Conservation (phyloP, 139 green algal species). For the Microglena sp. region DNA sequence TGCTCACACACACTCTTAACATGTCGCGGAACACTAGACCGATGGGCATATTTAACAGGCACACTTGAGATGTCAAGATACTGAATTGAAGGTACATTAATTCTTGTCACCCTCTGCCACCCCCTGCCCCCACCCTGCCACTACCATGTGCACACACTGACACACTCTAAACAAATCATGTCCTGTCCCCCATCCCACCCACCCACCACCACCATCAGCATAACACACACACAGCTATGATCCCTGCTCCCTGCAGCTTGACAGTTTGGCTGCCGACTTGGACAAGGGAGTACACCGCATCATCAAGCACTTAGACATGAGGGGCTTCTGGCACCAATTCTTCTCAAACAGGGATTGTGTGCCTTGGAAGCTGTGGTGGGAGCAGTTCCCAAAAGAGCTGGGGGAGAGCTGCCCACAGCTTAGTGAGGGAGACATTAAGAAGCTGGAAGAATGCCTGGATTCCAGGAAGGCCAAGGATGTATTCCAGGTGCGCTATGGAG, state of each 20-base stretch:
- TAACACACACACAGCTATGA: not conserved
- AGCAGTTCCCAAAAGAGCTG: not conserved
- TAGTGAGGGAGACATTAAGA: not conserved
- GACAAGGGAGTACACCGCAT: not conserved
- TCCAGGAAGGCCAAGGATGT: not conserved
- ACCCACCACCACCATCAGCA: too few species aligned
- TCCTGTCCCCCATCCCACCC: too few species aligned
- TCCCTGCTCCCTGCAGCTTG: not conserved
- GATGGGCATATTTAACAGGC: too few species aligned
- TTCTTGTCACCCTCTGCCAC: too few species aligned
- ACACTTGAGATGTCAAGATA: too few species aligned
- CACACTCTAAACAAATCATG: too few species aligned
- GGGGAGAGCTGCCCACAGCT: not conserved
- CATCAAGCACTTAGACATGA: constrained; percentile 1
- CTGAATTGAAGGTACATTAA: too few species aligned
- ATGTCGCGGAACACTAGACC: too few species aligned
- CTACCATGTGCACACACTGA: too few species aligned
- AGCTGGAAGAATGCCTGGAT: not conserved
- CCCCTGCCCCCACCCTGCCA: too few species aligned
- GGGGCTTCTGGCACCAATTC: not conserved
- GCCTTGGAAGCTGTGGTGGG: not conserved
- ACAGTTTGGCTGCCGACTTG: not conserved
- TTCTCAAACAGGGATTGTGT: not conserved
- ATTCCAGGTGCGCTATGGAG: constrained; percentile 7
- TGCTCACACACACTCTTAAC: too few species aligned